Base-by-base conservation (phyloP, 441 rosid species). In the Erodium moschatum region DNA sequence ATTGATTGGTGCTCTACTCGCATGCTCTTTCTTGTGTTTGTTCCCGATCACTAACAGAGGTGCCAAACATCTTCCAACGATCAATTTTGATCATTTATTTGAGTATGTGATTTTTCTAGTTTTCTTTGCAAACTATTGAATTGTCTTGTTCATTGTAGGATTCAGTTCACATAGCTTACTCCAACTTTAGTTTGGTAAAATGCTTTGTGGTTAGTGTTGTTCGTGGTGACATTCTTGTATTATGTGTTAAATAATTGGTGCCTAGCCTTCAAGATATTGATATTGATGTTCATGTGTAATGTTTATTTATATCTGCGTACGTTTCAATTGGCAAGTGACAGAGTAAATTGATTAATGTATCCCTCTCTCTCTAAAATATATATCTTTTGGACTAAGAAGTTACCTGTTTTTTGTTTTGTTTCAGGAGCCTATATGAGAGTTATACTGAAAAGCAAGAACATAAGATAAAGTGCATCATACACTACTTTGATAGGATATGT, bases 21-120 rank as follows among this genome's bases (percentile, higher is more conserved):
- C 92, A 5, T 88, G 94, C 72, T 82, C 92, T 68, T 86, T 94
- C 81, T 91, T 89, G 78, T 88, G 91, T 81, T 81, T 89, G 87
- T 89, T 94, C 81, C 97, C 96, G 2, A 79, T 76, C 77, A 63
- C 72, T 70, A 73, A 71, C 72, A 82, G 97, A 84, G 78, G 73
- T 79, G 83, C 78, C 76, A 80, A 81, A 67, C 67, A 81, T 70
- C 98, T 89, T 75, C 94, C 90, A 52, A 69, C 68, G 72, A 88
- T 88, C 91, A 91, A 89, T 83, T 86, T 93, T 72, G 96, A 91
- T 83, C 42, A 76, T 68, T 78, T 91, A 74, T 93, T 91, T 79
- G 87, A 78, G 98, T 88, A 87, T 70, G 97, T 88, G 50, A 70
- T 63, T 75, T 82, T 76, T 68, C 6, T 31, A 21, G 65, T 75